Base-by-base conservation (phyloP, 164 flowering plant genomes). In the Aristolochia contorta region DNA sequence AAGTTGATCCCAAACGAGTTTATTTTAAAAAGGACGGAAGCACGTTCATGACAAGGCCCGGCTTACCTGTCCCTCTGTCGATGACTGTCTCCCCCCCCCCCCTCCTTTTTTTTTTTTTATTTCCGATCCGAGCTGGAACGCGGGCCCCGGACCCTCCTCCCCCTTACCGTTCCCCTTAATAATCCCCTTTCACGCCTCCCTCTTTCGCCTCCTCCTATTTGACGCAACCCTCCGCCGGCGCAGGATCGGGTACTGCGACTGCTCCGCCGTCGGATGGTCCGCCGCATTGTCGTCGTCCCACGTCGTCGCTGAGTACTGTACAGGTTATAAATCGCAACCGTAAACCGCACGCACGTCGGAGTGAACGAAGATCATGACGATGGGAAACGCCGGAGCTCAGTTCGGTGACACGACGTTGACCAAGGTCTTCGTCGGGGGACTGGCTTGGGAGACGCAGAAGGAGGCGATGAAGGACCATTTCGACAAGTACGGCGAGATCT, bases 371-470 rank as follows among this genome's bases (percentile, higher is more conserved):
- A 18, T 18, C 9, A 74, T 65, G 71, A 71, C 71, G 21, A 72
- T 71, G 74, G 73, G 67, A 64, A 73, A 45, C 71, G 64, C 37
- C 25, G 60, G 64, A 7, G 74, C 71, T 10, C 87, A 76, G 72
- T 82, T 83, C 65, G 90, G 86, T 0, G 98, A 93, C 70, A 93
- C 98, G 12, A 80, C 96, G 16, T 67, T 83, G 30, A 90, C 92
- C 37, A 93, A 93, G 54, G 91, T 93, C 27, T 93, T 93, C 55
- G 97, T 93, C 0, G 98, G 98, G 16, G 98, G 98, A 2, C 61
- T 93, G 20, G 97, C 97, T 0, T 93, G 98, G 98, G 98, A 93
- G 69, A 89, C 98, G 24, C 97, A 87, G 5, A 83, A 72, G 67
- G 97, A 93, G 24, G 78, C 80, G 57, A 61, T 92, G 82, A 74